phyloP scores from a whole-genome alignment of 768 basidiomycete species.

The Leccinum uliginosum region DNA sequence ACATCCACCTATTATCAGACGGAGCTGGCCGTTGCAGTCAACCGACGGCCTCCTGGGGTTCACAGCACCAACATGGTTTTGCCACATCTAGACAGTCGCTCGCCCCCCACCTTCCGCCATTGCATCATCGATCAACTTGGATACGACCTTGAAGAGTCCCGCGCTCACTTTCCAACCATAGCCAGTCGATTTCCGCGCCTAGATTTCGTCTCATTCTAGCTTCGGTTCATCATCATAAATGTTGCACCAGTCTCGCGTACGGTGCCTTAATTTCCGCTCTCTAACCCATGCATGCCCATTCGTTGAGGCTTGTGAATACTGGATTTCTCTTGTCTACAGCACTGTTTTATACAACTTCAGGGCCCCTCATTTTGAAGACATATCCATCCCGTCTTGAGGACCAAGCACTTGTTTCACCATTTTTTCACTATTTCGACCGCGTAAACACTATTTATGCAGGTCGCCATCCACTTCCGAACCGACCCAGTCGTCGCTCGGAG shows the following conservation, averaged over 20 bases:
- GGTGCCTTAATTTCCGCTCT: constrained; percentile 38
- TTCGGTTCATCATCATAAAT: constrained; percentile 25
- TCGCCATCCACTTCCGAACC: constrained; percentile 12
- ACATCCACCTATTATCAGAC: constrained; percentile 40
- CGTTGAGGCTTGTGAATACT: constrained; percentile 34
- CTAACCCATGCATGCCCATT: constrained; percentile 34
- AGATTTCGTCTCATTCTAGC: constrained; percentile 26
- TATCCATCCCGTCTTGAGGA: constrained; percentile 63
- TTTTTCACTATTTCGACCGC: constrained; percentile 27
- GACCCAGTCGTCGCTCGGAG: constrained; percentile 26
- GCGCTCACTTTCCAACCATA: background rate
- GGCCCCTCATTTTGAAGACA: constrained; percentile 43
- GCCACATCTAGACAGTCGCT: constrained; percentile 40
- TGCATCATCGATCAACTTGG: constrained; percentile 49
- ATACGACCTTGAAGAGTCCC: constrained; percentile 39
- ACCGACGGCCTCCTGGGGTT: constrained; percentile 41
- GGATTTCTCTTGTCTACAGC: constrained; percentile 25
- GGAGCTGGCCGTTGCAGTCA: constrained; percentile 38
- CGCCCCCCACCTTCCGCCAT: constrained; percentile 36
- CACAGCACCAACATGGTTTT: constrained; percentile 38
- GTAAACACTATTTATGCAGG: constrained; percentile 31
- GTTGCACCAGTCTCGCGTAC: constrained; percentile 30
- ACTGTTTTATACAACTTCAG: constrained; percentile 22
- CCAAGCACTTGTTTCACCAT: constrained; percentile 30
- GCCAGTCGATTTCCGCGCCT: constrained; percentile 13